Evolutionary conservation across 106 monocot genomes (phyloP), one percentile per base, ranked within the genome.

Genomic region (Dendrobium huoshanense): DNA sequence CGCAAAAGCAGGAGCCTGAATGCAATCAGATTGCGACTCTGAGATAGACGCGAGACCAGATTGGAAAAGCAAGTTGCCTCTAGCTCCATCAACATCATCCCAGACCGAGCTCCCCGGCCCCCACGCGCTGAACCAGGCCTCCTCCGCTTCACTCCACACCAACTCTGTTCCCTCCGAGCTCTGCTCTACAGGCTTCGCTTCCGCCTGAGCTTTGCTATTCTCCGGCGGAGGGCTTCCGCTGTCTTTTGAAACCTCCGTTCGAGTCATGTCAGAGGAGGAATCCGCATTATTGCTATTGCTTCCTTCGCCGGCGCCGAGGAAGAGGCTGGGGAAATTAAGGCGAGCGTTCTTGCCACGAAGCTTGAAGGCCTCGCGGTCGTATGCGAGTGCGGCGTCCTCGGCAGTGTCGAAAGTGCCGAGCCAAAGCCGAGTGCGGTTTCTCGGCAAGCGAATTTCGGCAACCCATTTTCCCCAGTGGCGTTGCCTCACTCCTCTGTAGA

Each of bases 331-430:
- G 85, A 96, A 96, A 80, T 96, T 96, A 81, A 96, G 89, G 19
- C 90, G 84, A 6, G 96, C 96, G 76, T 87, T 96, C 84, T 91
- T 93, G 20, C 96, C 96, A 7, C 96, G 85, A 19, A 96, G 88
- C 81, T 81, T 89, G 87, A 85, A 96, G 4, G 96, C 96, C 80
- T 96, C 96, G n/a, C 88, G 86, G 85, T 96, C 96, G 78, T 96
- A 96, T 16, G 96, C 96, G 58, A 93, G 82, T 31, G 96, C 96
- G 10, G 93, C 96, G 76, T 92, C 96, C 86, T 96, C 93, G 7
- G 96, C 92, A 11, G 96, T 96, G 88, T 94, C 91, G 82, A 96
- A 96, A 1, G 96, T 96, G 68, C 96, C 96, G 54, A 96, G 94
- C 94, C 96, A 96, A 49, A 91, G 93, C 45, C 96, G 79, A 44